Conservation (phyloP, 2,329 filamentous ascomycete species). For the Ascochyta clinopodiicola region DNA sequence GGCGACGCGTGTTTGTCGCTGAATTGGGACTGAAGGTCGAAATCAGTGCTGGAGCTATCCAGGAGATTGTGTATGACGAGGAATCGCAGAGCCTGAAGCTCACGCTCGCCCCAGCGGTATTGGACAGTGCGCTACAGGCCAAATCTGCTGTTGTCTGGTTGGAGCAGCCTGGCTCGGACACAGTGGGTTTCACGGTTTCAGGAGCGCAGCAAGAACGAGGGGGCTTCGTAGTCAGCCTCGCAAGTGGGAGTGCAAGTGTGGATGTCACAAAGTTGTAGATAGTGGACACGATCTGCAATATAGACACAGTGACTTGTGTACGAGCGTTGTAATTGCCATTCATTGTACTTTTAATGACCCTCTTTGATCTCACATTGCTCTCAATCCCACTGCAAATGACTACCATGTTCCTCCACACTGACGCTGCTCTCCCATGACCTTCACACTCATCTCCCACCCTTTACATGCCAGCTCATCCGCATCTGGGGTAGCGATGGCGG, state of each 20-base stretch:
- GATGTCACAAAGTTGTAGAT: slow-evolving; percentile 14
- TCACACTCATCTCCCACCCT: background rate
- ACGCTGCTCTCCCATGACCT: background rate
- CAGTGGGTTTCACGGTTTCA: slow-evolving; percentile 15
- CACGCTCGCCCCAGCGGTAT: slow-evolving; percentile 16
- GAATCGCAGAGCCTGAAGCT: slow-evolving; percentile 16
- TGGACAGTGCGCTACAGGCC: slow-evolving; percentile 19
- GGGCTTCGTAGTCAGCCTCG: slow-evolving; percentile 27
- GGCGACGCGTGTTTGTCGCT: slow-evolving; percentile 58
- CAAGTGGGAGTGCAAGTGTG: slow-evolving; percentile 16
- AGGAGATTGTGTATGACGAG: slow-evolving; percentile 22
- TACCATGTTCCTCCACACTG: background rate
- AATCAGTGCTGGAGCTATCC: slow-evolving; percentile 29
- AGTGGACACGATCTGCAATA: background rate
- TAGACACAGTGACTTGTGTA: background rate
- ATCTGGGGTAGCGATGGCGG: background rate
- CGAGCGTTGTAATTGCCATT: background rate
- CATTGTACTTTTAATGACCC: background rate
- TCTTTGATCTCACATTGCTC: background rate
- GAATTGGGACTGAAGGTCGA: slow-evolving; percentile 50
- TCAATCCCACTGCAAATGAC: background rate
- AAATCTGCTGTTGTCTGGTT: slow-evolving; percentile 28
- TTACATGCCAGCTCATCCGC: background rate
- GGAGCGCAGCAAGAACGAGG: slow-evolving; percentile 20
- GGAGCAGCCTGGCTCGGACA: slow-evolving; percentile 15